phyloP scores from a whole-genome alignment of 108 stramenopile genomes.

The Bacterosira constricta region DNA sequence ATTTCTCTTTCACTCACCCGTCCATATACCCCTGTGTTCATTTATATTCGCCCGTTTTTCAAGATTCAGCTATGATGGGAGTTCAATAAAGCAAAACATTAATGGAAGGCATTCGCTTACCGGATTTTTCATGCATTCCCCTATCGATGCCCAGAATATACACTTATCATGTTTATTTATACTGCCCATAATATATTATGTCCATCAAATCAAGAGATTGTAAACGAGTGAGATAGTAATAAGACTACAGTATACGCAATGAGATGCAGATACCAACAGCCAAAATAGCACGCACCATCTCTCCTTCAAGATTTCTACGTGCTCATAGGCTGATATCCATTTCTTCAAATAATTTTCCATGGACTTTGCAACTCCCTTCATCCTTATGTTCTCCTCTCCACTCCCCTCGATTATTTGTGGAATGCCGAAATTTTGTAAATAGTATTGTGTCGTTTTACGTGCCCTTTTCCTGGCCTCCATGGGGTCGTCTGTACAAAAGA shows the following conservation, averaged over 20 bases:
- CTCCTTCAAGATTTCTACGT: too few species aligned
- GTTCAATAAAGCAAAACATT: too few species aligned
- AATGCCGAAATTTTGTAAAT: neutral
- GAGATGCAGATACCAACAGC: too few species aligned
- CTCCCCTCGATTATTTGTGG: slow-evolving; percentile 1
- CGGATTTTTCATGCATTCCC: slow-evolving; percentile 16
- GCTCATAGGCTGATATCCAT: neutral
- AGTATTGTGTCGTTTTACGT: neutral
- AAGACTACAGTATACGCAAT: too few species aligned
- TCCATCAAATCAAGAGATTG: too few species aligned
- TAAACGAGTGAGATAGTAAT: too few species aligned
- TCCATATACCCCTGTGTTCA: neutral
- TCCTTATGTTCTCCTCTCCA: neutral
- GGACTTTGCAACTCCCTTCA: neutral
- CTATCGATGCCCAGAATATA: slow-evolving; percentile 11
- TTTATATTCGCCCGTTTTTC: neutral
- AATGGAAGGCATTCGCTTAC: neutral
- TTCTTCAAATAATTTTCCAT: slow-evolving; percentile 8
- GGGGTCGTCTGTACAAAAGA: neutral
- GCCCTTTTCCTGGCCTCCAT: neutral
- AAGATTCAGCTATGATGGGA: too few species aligned
- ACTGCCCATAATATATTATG: neutral
- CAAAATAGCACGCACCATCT: too few species aligned
- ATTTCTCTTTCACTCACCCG: too few species aligned
- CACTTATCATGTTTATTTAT: slow-evolving; percentile 8